Base-by-base conservation (phyloP, 2,329 filamentous ascomycete species). In the Albifimbria verrucaria region DNA sequence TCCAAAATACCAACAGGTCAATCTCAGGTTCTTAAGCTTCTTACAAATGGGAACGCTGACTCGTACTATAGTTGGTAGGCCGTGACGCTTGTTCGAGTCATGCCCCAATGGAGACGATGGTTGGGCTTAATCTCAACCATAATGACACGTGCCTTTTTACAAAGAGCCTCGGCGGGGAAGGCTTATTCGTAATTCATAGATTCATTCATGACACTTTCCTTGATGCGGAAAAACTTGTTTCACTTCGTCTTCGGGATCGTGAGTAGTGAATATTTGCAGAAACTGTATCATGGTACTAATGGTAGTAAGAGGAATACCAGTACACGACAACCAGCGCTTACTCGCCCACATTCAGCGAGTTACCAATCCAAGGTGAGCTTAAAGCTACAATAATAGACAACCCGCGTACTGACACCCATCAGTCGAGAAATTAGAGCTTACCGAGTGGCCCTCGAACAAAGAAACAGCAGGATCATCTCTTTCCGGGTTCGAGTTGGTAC, bases 61-160 rank as follows among this genome's bases (percentile, higher is more conserved):
- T 9, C 7, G 26, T 32, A 9, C 26, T 15, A 32, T 18, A 52
- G 50, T 36, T 52, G 26, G 50, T 52, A 20, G 26, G 36, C 18
- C 50, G 50, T 22, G 43, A 47, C 11, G 17, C 50, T n/a, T 52
- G 50, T 41, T 48, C 20, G 15, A 48, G 17, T 17, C n/a, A 21
- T 43, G 43, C 44, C 2, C 44, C 50, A 7, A 12, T 52, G 24
- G 50, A 52, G 41, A 52, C 23, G 18, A 26, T 52, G 7, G 17
- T 52, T 48, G 50, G 50, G 7, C 25, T 52, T 21, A 52, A 52
- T 42, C 44, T 52, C 50, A 52, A 24, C 22, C 50, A 52, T 22
- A 24, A 52, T 23, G 50, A 52, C 18, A 52, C 43, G 17, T 52
- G 50, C 24, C 26, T 48, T 10, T 52, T 52, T 32, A 52, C 43